These are phyloP conservation scores for Plasmodium reichenowi DNA, from an alignment of 169 alveolate species.

Conservation along the genomic window DNA sequence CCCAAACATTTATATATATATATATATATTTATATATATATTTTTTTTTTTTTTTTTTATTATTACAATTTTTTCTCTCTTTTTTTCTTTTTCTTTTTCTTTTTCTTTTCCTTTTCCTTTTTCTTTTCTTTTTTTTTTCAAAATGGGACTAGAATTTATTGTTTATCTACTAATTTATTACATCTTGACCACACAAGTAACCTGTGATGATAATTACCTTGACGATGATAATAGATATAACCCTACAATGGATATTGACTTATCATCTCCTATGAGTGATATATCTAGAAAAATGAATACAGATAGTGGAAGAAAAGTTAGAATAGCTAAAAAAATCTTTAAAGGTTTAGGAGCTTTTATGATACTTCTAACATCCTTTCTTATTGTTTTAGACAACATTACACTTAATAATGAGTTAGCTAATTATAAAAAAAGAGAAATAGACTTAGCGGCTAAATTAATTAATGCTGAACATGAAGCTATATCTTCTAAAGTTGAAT, in stretches of 20 bases:
- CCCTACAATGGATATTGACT: background rate
- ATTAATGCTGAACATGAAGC: conserved; percentile 1
- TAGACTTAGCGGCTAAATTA: conserved; percentile 7
- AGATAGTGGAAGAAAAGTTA: background rate
- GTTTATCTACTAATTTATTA: background rate
- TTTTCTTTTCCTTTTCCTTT: background rate
- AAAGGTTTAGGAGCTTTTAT: conserved; percentile 4
- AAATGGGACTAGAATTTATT: background rate
- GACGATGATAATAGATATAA: background rate
- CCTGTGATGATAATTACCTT: background rate
- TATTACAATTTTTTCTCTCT: too few species aligned
- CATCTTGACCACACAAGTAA: background rate
- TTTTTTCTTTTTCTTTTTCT: too few species aligned
- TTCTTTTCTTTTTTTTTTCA: background rate
- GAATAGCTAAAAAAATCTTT: conserved; percentile 1
- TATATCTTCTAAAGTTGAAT: background rate
- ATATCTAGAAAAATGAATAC: background rate
- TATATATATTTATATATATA: too few species aligned
- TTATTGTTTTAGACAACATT: conserved; percentile 1
- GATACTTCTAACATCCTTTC: background rate
- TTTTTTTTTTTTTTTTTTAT: too few species aligned
- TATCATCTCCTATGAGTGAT: background rate
- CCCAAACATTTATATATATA: too few species aligned
- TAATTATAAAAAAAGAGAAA: conserved; percentile 3
- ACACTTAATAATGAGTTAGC: conserved; percentile 4